Evolutionary conservation across 2,329 filamentous ascomycete genomes (phyloP).

Genomic region (Apiospora aurea): DNA sequence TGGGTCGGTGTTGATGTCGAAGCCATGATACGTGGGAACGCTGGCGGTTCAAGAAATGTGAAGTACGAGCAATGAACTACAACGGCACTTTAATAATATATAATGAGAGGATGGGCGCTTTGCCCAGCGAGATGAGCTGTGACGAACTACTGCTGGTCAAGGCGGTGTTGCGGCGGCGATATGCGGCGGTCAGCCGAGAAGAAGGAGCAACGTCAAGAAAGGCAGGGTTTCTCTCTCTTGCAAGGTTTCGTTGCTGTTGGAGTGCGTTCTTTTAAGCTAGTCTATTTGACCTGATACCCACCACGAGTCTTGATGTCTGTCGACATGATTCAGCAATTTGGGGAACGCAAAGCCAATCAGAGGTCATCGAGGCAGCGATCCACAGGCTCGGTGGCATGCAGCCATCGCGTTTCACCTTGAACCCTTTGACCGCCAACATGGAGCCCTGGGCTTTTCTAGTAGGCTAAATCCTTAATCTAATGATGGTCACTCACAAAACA

Average conservation of each 20-base stretch:
- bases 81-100: not conserved
- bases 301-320: not conserved
- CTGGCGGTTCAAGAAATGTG: slow-evolving; percentile 25
- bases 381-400: not conserved
- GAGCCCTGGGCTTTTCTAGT: not conserved
- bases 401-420: not conserved
- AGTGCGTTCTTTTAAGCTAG: not conserved
- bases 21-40: slow-evolving; percentile 49
- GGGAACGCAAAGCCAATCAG: too few species aligned
- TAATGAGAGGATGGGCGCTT: not conserved
- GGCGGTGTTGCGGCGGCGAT: not conserved
- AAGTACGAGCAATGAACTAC: slow-evolving; percentile 19
- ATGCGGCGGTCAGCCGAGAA: not conserved
- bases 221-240: not conserved
- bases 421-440: too few species aligned
- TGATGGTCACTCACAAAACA: too few species aligned
- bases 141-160: slow-evolving; percentile 7
- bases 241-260: not conserved
- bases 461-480: too few species aligned
- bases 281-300: not conserved
- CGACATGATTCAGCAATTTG: not conserved
- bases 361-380: not conserved
- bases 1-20: slow-evolving; percentile 55
- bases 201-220: not conserved
- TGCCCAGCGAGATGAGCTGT: not conserved